A percentile compares a stretch with the other conserved stretches of the same genome.
These are phyloP conservation scores for Aspergillus brunneoviolaceus DNA, from an alignment of 2,329 filamentous ascomycete species.

Conservation along the genomic window DNA sequence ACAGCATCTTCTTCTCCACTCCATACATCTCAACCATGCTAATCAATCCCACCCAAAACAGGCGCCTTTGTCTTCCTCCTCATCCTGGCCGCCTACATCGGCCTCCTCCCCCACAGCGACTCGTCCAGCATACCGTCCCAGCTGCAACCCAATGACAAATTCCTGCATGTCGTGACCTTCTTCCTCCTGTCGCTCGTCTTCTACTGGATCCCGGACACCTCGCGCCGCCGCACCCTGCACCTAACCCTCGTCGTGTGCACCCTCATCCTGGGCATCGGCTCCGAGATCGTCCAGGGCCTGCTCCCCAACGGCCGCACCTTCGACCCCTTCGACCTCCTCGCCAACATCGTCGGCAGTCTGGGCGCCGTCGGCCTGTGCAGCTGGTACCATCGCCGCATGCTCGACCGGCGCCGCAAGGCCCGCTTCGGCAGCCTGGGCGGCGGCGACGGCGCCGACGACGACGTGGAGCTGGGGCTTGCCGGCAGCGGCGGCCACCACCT, in stretches of 20 bases:
- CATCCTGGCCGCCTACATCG: slow-evolving; percentile 73
- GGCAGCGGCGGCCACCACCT: slow-evolving; percentile 44
- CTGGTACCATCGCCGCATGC: slow-evolving; percentile 95
- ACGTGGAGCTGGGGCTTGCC: slow-evolving; percentile 70
- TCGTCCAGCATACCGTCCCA: slow-evolving; percentile 42
- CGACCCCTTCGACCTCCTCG: slow-evolving; percentile 81
- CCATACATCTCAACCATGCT: slow-evolving; percentile 11
- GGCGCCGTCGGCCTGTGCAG: slow-evolving; percentile 71
- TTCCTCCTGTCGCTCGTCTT: slow-evolving; percentile 81
- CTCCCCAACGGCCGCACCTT: slow-evolving; percentile 71
- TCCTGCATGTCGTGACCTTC: slow-evolving; percentile 83
- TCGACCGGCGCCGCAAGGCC: slow-evolving; percentile 76
- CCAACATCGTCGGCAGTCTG: slow-evolving; percentile 79
- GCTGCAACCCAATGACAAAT: slow-evolving; percentile 78
- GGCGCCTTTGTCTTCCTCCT: slow-evolving; percentile 67
- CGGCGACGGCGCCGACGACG: slow-evolving; percentile 41
- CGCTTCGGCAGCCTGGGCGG: slow-evolving; percentile 70
- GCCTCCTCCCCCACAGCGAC: slow-evolving; percentile 61
- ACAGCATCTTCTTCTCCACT: not conserved
- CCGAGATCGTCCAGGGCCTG: slow-evolving; percentile 58
- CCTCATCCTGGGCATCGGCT: slow-evolving; percentile 55
- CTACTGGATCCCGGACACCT: slow-evolving; percentile 96
- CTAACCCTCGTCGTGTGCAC: slow-evolving; percentile 81
- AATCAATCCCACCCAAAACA: slow-evolving; percentile 35
- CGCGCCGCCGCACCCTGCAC: slow-evolving; percentile 79